Evolutionary conservation across 192 early-diverging fungal genomes (phyloP), one percentile per base, ranked within the genome.

Genomic region (Pilobolus umbonatus): DNA sequence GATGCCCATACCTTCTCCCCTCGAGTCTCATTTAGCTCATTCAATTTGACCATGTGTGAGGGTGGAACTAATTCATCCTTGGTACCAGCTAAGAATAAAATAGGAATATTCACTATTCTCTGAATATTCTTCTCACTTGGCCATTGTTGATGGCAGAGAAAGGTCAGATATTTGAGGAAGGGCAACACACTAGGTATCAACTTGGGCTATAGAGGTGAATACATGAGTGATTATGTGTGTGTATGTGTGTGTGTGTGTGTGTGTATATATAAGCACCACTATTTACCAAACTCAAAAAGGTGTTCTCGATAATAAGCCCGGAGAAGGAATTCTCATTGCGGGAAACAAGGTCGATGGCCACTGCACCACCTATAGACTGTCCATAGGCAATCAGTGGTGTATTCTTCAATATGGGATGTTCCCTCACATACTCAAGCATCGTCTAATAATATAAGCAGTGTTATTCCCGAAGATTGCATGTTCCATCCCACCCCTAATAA

Each of bases 301-400:
- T 96, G 78, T 98, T 98, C 68, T 98, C 96, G 26, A 98, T 65
- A 38, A 98, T 85, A 10, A 96, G 56, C 24, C 86, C 96, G 10
- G 82, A 76, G 55, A 98, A 85, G 54, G 72, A 70, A 45, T 83
- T 78, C 62, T 91, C 80, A 61, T 95, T 85, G 47, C 81, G 69
- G 1, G 91, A 79, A 3, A 93, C 93, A 42, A 90, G 65, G 62
- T 95, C 78, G 55, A 95, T 89, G 8, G 94, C 92, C 19, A 96
- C 95, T 4, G 97, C 97, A 11, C 97, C 97, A 36, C 97, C 97
- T 56, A 99, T 86, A 7, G 91, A 94, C 65, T 99, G 97, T 0
- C 96, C 97, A 71, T 90, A 98, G 0, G 91, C 81, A 34, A 99
- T 75, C 39, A 99, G 64, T 58, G 87, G 87, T 1, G 90, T 88